phyloP scores from a whole-genome alignment of 805 yeast species.

The Candida silvicultrix region DNA sequence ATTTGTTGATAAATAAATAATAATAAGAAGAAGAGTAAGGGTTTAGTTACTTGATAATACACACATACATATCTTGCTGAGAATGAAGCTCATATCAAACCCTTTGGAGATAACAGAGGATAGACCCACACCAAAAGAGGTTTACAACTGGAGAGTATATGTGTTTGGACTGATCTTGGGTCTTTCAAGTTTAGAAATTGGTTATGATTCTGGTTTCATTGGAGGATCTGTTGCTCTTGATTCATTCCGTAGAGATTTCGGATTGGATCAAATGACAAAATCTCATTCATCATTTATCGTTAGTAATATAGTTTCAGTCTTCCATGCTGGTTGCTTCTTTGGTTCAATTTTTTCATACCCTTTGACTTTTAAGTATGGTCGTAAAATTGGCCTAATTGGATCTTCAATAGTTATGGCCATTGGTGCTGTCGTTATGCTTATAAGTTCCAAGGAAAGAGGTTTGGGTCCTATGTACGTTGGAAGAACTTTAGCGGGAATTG shows the following conservation, averaged over 20 bases:
- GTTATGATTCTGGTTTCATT: slow-evolving; percentile 51
- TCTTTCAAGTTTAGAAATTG: slow-evolving; percentile 44
- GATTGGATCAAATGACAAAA: slow-evolving; percentile 27
- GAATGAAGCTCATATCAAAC: background rate
- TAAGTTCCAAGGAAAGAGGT: slow-evolving; percentile 23
- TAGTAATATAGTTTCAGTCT: slow-evolving; percentile 40
- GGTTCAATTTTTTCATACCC: slow-evolving; percentile 40
- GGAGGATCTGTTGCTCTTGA: slow-evolving; percentile 45
- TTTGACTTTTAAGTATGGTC: slow-evolving; percentile 33
- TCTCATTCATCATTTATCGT: slow-evolving; percentile 22
- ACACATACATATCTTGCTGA: no score
- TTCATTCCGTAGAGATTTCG: slow-evolving; percentile 40
- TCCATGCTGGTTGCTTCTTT: slow-evolving; percentile 48
- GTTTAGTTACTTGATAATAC: no score
- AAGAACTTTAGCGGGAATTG: slow-evolving; percentile 41
- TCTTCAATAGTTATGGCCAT: slow-evolving; percentile 35
- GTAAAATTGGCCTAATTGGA: slow-evolving; percentile 31
- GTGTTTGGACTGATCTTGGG: slow-evolving; percentile 39
- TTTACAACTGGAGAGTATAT: slow-evolving; percentile 39
- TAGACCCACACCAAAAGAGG: slow-evolving; percentile 32
- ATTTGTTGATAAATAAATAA: no score
- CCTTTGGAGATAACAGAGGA: slow-evolving; percentile 6
- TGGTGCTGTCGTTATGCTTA: slow-evolving; percentile 34
- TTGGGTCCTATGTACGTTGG: slow-evolving; percentile 42
- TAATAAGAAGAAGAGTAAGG: no score